phyloP scores from a whole-genome alignment of 306 rosid genomes.

The Glycyrrhiza uralensis region DNA sequence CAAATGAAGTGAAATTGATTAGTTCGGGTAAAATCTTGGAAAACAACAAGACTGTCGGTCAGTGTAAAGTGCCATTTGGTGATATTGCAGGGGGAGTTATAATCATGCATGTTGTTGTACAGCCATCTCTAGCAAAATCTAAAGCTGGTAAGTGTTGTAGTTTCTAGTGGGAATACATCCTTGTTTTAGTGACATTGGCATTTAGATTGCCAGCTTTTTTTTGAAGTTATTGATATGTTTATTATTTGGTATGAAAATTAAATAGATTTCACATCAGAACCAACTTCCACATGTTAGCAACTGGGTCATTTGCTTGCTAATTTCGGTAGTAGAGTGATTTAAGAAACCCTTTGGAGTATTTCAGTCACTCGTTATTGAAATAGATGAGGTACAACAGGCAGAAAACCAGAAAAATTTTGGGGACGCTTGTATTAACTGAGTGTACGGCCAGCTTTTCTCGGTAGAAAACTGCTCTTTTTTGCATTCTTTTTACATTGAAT shows the following conservation, averaged over 20 bases:
- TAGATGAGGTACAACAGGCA: background rate
- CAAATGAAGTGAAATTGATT: slow-evolving; percentile 93
- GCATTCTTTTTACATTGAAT: background rate
- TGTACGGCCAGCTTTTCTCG: background rate
- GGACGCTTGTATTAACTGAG: background rate
- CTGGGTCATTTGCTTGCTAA: slow-evolving; percentile 11
- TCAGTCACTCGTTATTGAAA: background rate
- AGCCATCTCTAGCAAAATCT: slow-evolving; percentile 70
- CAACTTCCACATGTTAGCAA: slow-evolving; percentile 14
- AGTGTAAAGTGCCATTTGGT: slow-evolving; percentile 83
- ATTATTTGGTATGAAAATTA: background rate
- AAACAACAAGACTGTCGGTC: slow-evolving; percentile 92
- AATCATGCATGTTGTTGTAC: slow-evolving; percentile 90
- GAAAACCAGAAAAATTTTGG: background rate
- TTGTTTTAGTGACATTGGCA: background rate
- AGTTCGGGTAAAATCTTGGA: slow-evolving; percentile 92
- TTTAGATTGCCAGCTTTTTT: background rate
- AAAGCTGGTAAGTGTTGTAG: slow-evolving; percentile 64
- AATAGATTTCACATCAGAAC: background rate
- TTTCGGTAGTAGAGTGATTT: background rate
- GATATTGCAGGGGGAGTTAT: slow-evolving; percentile 64
- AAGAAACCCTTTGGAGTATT: background rate
- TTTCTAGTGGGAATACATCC: slow-evolving; percentile 1
- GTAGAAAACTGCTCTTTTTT: background rate
- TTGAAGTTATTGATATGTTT: background rate